Evolutionary conservation across 108 stramenopile species (phyloP).

Genomic region (Fragilariopsis cylindrus): DNA sequence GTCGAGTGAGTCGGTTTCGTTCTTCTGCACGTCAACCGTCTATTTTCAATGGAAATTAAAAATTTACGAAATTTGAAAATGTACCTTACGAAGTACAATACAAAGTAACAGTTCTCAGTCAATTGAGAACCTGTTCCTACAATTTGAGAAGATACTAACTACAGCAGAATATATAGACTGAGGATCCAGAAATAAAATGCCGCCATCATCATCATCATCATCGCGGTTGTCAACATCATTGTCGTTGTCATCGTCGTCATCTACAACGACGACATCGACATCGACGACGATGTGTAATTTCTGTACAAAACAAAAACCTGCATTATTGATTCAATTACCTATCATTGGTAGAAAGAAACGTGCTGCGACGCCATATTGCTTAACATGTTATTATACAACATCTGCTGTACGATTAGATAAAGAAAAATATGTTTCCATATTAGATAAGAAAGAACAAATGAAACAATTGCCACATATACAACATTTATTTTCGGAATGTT

Average conservation of each 20-base stretch:
- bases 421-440: conserved; percentile 31
- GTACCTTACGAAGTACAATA: too few relatives aligned
- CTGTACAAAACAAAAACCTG: conserved; percentile 35
- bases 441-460: conserved; percentile 40
- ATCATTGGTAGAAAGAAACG: conserved; percentile 27
- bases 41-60: too few relatives aligned
- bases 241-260: neutral
- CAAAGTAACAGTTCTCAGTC: too few relatives aligned
- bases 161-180: too few relatives aligned
- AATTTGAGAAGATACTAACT: too few relatives aligned
- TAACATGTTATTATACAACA: conserved; percentile 76
- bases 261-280: neutral
- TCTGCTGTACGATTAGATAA: conserved; percentile 52
- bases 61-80: too few relatives aligned
- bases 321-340: conserved; percentile 26
- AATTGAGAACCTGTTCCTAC: too few relatives aligned
- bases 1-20: too few relatives aligned
- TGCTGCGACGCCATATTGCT: conserved; percentile 41
- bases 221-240: neutral
- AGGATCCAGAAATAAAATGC: too few relatives aligned
- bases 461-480: conserved; percentile 63
- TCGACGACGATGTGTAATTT: conserved; percentile 26
- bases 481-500: conserved; percentile 72
- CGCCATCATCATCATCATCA: too few relatives aligned
- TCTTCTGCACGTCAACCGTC: too few relatives aligned